Evolutionary conservation across 2,329 filamentous ascomycete genomes (phyloP).

Genomic region (Fusarium sp.): DNA sequence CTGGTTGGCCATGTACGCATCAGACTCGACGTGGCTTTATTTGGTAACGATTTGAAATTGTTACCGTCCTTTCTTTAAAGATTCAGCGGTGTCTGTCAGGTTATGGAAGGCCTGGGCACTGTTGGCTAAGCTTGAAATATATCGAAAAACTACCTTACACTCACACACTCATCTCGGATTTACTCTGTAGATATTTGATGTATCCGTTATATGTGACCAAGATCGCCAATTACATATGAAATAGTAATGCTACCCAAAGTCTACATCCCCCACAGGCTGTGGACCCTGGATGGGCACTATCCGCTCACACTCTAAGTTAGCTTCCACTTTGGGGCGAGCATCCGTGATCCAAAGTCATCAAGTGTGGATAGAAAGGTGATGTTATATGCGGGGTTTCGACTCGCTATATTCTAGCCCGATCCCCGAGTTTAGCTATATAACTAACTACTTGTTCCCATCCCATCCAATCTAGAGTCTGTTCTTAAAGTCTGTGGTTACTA

Average conservation of each 20-base stretch:
- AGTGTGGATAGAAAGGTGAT: not conserved
- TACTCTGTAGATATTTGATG: not conserved
- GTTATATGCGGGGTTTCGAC: slow-evolving; percentile 29
- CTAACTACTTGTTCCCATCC: not conserved
- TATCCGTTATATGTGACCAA: not conserved
- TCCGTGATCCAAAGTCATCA: slow-evolving; percentile 6
- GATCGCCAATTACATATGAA: not conserved
- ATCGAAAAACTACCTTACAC: not conserved
- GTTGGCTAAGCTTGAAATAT: not conserved
- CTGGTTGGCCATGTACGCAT: slow-evolving; percentile 3
- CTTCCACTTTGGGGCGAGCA: not conserved
- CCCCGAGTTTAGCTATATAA: slow-evolving; percentile 22
- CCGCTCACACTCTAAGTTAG: not conserved
- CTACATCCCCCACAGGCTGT: slow-evolving; percentile 15
- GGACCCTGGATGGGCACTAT: slow-evolving; percentile 13
- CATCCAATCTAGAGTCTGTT: not conserved
- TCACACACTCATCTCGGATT: not conserved
- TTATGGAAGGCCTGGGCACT: slow-evolving; percentile 8
- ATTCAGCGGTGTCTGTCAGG: not conserved
- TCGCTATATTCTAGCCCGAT: slow-evolving; percentile 35
- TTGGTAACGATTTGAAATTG: slow-evolving; percentile 8
- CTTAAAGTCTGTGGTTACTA: not conserved
- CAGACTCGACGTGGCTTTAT: not conserved
- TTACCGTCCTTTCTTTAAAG: slow-evolving; percentile 30
- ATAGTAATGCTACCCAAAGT: not conserved